Percentiles rank a stretch among this genome's conserved stretches.
phyloP scores from a whole-genome alignment of 1,139 yeast species.

The Geotrichum citri-aurantii region DNA sequence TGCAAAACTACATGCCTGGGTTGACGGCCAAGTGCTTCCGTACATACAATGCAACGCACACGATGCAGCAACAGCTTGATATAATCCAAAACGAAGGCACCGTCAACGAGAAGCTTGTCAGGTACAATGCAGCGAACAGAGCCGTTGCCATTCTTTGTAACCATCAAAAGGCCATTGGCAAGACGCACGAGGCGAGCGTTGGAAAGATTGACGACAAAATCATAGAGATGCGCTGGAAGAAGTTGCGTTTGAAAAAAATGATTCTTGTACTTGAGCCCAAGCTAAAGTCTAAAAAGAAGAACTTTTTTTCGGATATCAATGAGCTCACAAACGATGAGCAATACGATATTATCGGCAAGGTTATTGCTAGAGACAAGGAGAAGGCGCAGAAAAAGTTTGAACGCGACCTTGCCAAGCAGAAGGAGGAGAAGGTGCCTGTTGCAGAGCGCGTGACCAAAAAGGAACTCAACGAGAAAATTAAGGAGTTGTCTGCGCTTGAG shows the following conservation, averaged over 20 bases:
- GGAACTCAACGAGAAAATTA: conserved; percentile 55
- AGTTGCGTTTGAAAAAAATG: conserved; percentile 65
- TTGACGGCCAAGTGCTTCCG: conserved; percentile 95
- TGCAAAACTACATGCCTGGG: conserved; percentile 88
- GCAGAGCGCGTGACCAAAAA: conserved; percentile 49
- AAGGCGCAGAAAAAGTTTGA: conserved; percentile 58
- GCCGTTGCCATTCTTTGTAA: conserved; percentile 94
- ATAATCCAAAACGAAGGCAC: conserved; percentile 78
- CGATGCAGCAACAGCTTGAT: conserved; percentile 93
- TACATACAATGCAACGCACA: conserved; percentile 92
- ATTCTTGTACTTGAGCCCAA: conserved; percentile 59
- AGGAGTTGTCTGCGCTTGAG: conserved; percentile 51
- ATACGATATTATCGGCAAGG: conserved; percentile 48
- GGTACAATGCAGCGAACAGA: conserved; percentile 90
- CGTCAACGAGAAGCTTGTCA: conserved; percentile 78
- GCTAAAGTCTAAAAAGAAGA: conserved; percentile 44
- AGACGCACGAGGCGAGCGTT: conserved; percentile 73
- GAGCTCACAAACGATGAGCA: conserved; percentile 65
- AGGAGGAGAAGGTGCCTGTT: conserved; percentile 41
- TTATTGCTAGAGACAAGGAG: conserved; percentile 57
- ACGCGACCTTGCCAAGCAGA: conserved; percentile 71
- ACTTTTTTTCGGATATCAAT: conserved; percentile 64
- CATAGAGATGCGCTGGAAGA: conserved; percentile 79
- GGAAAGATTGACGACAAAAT: conserved; percentile 72
- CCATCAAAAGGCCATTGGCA: conserved; percentile 90